phyloP scores from a whole-genome alignment of 176 grass and related monocot species.

The Aegilops bicornis region DNA sequence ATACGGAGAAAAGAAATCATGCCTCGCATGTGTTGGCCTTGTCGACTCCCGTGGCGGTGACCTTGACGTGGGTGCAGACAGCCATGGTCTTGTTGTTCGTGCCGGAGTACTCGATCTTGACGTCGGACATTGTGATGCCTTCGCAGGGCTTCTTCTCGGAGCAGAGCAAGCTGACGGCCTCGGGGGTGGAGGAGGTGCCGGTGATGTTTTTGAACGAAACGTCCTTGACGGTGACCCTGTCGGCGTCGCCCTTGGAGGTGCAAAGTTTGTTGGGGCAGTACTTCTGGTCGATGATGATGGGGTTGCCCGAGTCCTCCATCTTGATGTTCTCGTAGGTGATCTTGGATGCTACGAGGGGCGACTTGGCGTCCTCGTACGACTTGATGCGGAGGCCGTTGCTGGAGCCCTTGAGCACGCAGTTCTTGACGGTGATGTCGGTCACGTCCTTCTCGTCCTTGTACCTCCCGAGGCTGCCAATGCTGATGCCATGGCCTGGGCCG shows the following conservation, averaged over 20 bases:
- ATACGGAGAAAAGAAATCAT: not conserved
- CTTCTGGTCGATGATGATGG: constrained; percentile 75
- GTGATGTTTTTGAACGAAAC: constrained; percentile 56
- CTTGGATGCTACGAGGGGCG: constrained; percentile 20
- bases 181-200: constrained; percentile 45
- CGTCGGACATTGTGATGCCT: constrained; percentile 28
- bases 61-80: constrained; percentile 5
- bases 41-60: not conserved
- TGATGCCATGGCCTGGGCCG: constrained; percentile 77
- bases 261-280: constrained; percentile 71
- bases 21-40: not conserved
- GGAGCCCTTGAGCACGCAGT: constrained; percentile 49
- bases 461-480: constrained; percentile 58
- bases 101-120: constrained; percentile 29
- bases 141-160: constrained; percentile 40
- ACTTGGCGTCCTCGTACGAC: constrained; percentile 44
- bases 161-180: constrained; percentile 51
- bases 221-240: constrained; percentile 54
- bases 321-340: constrained; percentile 53
- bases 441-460: constrained; percentile 74
- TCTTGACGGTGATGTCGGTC: constrained; percentile 43
- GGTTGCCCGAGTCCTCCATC: constrained; percentile 35
- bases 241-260: constrained; percentile 12
- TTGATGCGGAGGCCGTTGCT: constrained; percentile 67
- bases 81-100: constrained; percentile 13